Evolutionary conservation across 768 basidiomycete genomes (phyloP).

Genomic region (Calocera cornea): DNA sequence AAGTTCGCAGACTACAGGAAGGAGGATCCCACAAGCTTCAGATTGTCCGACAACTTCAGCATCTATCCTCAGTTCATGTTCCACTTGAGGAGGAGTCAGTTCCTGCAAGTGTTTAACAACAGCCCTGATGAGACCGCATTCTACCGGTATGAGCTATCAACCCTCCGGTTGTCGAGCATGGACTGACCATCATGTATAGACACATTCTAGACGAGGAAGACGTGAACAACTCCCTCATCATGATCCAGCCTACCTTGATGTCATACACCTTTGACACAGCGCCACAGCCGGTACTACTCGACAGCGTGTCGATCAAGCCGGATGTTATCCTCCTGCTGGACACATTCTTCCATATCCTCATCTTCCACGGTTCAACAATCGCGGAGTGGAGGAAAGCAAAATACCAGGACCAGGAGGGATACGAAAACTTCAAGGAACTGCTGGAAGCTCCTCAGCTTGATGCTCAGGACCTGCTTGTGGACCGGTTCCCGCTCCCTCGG

Average conservation of each 20-base stretch:
- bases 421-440: slow-evolving; percentile 95
- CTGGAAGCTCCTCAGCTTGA: slow-evolving; percentile 75
- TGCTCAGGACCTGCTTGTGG: slow-evolving; percentile 89
- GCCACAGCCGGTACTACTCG: slow-evolving; percentile 87
- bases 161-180: neutral
- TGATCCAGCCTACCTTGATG: slow-evolving; percentile 99
- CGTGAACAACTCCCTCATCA: slow-evolving; percentile 97
- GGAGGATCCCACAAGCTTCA: slow-evolving; percentile 90
- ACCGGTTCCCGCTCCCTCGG: slow-evolving; percentile 92
- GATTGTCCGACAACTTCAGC: slow-evolving; percentile 87
- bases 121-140: slow-evolving; percentile 99
- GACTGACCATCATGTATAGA: slow-evolving; percentile 29
- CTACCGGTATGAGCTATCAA: slow-evolving; percentile 58
- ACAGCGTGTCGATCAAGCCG: slow-evolving; percentile 93
- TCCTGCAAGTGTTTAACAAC: slow-evolving; percentile 98
- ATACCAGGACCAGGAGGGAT: slow-evolving; percentile 96
- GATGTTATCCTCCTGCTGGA: slow-evolving; percentile 94
- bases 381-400: slow-evolving; percentile 97
- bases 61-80: slow-evolving; percentile 99
- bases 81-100: slow-evolving; percentile 92
- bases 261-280: slow-evolving; percentile 83
- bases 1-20: slow-evolving; percentile 99
- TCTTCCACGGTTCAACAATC: slow-evolving; percentile 96
- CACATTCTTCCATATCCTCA: slow-evolving; percentile 99
- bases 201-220: slow-evolving; percentile 94